phyloP scores from a whole-genome alignment of 164 flowering plant species.

The Aristolochia californica region DNA sequence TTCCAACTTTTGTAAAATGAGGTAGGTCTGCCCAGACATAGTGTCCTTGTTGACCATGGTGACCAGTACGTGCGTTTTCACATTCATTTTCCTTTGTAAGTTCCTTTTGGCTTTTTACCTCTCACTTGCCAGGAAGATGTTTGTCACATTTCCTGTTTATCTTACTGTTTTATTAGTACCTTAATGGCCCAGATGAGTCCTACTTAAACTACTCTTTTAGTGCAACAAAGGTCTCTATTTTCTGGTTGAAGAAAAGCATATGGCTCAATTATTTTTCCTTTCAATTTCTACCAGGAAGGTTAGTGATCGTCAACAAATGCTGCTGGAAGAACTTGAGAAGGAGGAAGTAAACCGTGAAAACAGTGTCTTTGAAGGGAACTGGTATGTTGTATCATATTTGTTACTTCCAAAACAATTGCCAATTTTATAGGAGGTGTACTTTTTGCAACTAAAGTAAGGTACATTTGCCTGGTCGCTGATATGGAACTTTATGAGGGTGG shows the following conservation, averaged over 20 bases:
- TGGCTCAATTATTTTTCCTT: too few species aligned
- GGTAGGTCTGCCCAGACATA: slow-evolving; percentile 67
- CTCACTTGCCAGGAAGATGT: too few species aligned
- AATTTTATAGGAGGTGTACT: too few species aligned
- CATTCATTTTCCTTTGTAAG: slow-evolving; percentile 66
- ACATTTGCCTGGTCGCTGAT: too few species aligned
- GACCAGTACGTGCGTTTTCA: slow-evolving; percentile 81
- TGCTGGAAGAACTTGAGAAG: slow-evolving; percentile 23
- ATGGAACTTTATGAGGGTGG: too few species aligned
- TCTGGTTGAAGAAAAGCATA: too few species aligned
- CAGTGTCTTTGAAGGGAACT: slow-evolving; percentile 13
- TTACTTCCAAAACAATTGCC: not conserved
- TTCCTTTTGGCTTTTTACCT: not conserved
- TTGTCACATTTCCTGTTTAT: too few species aligned
- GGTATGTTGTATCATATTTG: slow-evolving; percentile 9
- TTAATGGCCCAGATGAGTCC: too few species aligned
- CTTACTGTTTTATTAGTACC: too few species aligned
- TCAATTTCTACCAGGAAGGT: slow-evolving; percentile 12
- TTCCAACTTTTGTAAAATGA: not conserved
- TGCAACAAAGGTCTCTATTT: too few species aligned
- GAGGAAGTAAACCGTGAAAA: slow-evolving; percentile 20
- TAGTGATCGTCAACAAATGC: slow-evolving; percentile 20
- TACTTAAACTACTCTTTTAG: too few species aligned
- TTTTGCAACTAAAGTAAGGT: too few species aligned
- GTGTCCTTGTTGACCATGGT: slow-evolving; percentile 56